Conservation (phyloP, 805 yeast genomes). For the Saccharomycopsis sp. region DNA sequence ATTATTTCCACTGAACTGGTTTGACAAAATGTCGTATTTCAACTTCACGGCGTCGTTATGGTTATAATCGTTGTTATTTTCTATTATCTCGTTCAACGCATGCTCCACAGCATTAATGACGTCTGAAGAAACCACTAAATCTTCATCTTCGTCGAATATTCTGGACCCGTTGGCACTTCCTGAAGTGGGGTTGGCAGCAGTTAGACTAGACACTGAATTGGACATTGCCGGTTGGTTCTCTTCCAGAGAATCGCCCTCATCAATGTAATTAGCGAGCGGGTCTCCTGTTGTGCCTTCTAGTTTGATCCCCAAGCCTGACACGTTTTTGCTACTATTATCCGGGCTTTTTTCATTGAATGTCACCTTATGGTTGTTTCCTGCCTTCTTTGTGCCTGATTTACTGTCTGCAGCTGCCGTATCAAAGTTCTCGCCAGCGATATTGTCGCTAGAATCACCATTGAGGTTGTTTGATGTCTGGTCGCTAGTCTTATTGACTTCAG, state of each 20-base stretch:
- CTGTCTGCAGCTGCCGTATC: background rate
- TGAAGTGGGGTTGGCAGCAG: background rate
- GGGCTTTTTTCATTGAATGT: background rate
- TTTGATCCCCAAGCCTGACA: constrained; percentile 9
- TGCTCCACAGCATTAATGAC: constrained; percentile 59
- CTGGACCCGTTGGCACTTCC: background rate
- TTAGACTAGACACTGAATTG: constrained; percentile 1
- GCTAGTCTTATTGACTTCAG: constrained; percentile 22
- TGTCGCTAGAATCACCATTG: constrained; percentile 19
- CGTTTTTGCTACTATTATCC: background rate
- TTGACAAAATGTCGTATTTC: constrained; percentile 13
- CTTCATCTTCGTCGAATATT: constrained; percentile 18
- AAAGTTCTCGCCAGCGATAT: constrained; percentile 10
- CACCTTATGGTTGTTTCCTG: background rate
- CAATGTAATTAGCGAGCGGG: constrained; percentile 11
- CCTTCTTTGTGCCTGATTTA: background rate
- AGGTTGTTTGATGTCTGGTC: background rate
- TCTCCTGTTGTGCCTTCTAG: constrained; percentile 16
- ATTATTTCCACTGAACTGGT: background rate
- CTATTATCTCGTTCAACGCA: constrained; percentile 57
- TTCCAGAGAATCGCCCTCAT: constrained; percentile 3
- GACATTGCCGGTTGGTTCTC: background rate
- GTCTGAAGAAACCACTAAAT: constrained; percentile 32
- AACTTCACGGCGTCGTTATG: constrained; percentile 12
- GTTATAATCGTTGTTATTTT: constrained; percentile 21